A percentile compares a stretch with the other conserved stretches of the same genome.
These are phyloP conservation scores for Aspergillus leporis DNA, from an alignment of 495 filamentous ascomycete species.

Conservation along the genomic window DNA sequence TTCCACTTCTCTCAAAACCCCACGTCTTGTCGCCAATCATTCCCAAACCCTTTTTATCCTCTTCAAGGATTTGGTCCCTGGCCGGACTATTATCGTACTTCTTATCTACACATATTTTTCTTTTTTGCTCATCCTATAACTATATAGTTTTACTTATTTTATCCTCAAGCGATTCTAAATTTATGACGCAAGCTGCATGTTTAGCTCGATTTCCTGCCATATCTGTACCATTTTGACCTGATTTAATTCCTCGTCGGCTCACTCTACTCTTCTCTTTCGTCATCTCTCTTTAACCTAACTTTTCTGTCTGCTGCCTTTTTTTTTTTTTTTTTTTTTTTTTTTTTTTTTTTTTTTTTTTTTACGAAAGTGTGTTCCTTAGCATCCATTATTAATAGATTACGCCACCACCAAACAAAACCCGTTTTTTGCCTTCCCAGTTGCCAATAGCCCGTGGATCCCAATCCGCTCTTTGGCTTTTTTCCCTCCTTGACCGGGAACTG, in stretches of 20 bases:
- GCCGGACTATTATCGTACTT: slow-evolving; percentile 8
- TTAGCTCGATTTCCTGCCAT: slow-evolving; percentile 1
- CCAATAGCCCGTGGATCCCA: slow-evolving; percentile 17
- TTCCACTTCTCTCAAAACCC: slow-evolving; percentile 27
- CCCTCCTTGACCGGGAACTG: slow-evolving; percentile 11
- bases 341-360: neutral
- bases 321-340: slow-evolving; percentile 6
- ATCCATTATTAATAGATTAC: slow-evolving; percentile 25
- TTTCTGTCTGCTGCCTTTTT: neutral
- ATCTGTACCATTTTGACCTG: slow-evolving; percentile 2
- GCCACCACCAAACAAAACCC: slow-evolving; percentile 17
- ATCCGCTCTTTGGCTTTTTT: slow-evolving; percentile 9
- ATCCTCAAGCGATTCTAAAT: neutral
- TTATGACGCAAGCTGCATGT: neutral
- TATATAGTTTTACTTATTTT: neutral
- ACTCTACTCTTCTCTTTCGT: neutral
- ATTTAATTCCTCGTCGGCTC: no score
- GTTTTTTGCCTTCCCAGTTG: slow-evolving; percentile 13
- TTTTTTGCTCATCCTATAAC: slow-evolving; percentile 8
- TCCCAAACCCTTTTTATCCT: slow-evolving; percentile 5
- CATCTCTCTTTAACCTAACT: neutral
- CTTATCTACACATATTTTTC: slow-evolving; percentile 6
- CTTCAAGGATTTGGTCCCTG: slow-evolving; percentile 9
- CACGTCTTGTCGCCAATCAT: slow-evolving; percentile 13
- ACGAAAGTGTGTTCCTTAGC: slow-evolving; percentile 3